These are phyloP conservation scores for Penicillium psychrofluorescens DNA, from an alignment of 495 filamentous ascomycete species.

Conservation along the genomic window DNA sequence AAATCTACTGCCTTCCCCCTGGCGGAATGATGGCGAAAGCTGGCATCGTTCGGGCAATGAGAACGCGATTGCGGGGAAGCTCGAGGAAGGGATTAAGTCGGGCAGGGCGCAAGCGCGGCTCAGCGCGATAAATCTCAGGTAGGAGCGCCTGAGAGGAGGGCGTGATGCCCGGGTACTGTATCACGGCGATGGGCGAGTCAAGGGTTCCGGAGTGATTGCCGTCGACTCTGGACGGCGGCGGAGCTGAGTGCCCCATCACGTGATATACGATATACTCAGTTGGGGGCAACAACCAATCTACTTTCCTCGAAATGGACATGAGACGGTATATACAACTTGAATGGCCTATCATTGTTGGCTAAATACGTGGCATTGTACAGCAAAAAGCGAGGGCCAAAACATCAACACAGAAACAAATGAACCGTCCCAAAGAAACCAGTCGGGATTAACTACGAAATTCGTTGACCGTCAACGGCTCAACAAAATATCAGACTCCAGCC, in stretches of 20 bases:
- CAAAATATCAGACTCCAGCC: neutral
- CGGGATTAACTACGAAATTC: no score
- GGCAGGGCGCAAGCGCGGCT: neutral
- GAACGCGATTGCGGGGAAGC: constrained; percentile 39
- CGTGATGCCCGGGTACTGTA: neutral
- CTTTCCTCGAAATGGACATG: no score
- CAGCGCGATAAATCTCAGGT: neutral
- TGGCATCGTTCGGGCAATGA: constrained; percentile 28
- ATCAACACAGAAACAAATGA: no score
- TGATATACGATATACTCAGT: neutral
- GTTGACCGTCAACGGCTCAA: no score
- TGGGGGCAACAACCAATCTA: no score
- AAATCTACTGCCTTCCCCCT: constrained; percentile 18
- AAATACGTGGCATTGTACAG: no score
- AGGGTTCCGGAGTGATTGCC: neutral
- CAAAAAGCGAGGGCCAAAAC: no score
- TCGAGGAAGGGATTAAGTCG: constrained; percentile 4
- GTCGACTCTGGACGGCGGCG: neutral
- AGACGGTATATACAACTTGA: no score
- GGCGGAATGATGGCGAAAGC: constrained; percentile 22
- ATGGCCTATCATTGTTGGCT: no score
- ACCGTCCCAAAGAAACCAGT: no score
- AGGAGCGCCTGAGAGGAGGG: neutral
- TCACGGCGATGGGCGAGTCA: no score
- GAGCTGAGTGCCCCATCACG: constrained; percentile 7